Evolutionary conservation across 345 rosid genomes (phyloP), one percentile per base, ranked within the genome.

Genomic region (Geranium rotundifolium): DNA sequence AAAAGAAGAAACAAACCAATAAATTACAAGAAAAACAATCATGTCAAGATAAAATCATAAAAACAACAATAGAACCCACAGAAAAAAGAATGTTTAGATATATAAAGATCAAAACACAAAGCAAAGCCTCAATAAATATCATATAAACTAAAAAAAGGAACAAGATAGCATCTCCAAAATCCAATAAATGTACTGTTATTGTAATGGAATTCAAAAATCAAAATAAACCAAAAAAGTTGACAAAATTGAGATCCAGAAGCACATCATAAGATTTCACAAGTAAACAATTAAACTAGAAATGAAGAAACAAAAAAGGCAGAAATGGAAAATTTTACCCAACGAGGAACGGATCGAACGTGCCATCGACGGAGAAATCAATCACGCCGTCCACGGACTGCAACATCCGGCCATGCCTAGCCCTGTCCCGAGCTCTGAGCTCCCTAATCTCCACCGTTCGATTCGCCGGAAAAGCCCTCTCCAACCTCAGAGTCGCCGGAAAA

Each of bases 281-380:
- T 3, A 37, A 6, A 37, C 7, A 52, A 52, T 14, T 9, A 52
- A 3, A 52, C 17, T 9, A 17, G 16, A n/a, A 52, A n/a, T 13
- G 16, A 52, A 52, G 12, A 52, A 7, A 52, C 4, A 7, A 7
- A 9, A 19, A 29, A 10, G 7, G 0, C 3, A 18, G 37, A 20
- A 59, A 0, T 29, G 7, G 17, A 20, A 17, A 61, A 49, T 70
- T 89, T 23, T 23, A 92, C 99, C 98, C 99, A 75, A 90, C 95
- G 55, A 80, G 74, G 63, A 78, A 81, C 55, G 99, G 99, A 84
- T 87, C 89, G 78, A 79, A 90, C 17, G 91, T 85, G 63, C 97
- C 99, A n/a, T 69, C 75, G 27, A 90, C 90, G 2, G 84, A 76
- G 62, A 90, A 90, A 87, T 88, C 96, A 9, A 84, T 75, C 19